Evolutionary conservation across 352 stramenopile species (phyloP), one percentile per base, ranked within the genome.

Genomic region (Phytophthora chlamydospora): DNA sequence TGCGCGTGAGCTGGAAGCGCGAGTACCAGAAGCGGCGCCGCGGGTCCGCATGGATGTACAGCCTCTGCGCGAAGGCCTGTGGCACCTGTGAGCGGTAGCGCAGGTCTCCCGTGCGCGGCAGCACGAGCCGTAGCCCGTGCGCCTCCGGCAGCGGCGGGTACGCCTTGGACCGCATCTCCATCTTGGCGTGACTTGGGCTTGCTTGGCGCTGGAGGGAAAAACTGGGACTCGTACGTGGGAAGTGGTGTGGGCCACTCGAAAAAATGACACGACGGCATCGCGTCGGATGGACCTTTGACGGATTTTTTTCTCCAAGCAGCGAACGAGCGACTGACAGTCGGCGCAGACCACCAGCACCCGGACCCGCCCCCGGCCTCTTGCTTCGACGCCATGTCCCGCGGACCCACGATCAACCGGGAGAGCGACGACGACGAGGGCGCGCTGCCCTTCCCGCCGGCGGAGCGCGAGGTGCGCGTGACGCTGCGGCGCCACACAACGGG

Each of bases 401-500:
- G 58, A 1, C 58, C 57, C 48, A 76, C 47, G 4, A 73, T 70
- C 45, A 71, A 43, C 40, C 52, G 46, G 27, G 62, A 76, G 27
- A 49, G 31, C 29, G 53, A 58, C 38, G 29, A 51, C 44, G 49
- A 50, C 11, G 44, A 36, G 17, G 38, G 39, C 8, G 24, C 51
- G 14, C 53, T 65, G 5, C 50, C 54, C 24, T 69, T 57, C 54
- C 46, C 50, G 17, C 31, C 39, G n/a, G 60, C 44, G 31, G 64
- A 72, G 3, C 68, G 49, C 17, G 66, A 80, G 31, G 27, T 68
- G 51, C 80, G 79, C 47, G 73, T 90, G 56, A 70, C 61, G 44
- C 58, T 95, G 58, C 85, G 83, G 29, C 80, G 85, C 45, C 83
- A 91, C 62, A 95, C 85, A 3, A 95, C 85, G 21, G 85, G 85